Evolutionary conservation across 228 moss, liverwort and hornwort genomes (phyloP).

Genomic region (Sphagnum fallax): DNA sequence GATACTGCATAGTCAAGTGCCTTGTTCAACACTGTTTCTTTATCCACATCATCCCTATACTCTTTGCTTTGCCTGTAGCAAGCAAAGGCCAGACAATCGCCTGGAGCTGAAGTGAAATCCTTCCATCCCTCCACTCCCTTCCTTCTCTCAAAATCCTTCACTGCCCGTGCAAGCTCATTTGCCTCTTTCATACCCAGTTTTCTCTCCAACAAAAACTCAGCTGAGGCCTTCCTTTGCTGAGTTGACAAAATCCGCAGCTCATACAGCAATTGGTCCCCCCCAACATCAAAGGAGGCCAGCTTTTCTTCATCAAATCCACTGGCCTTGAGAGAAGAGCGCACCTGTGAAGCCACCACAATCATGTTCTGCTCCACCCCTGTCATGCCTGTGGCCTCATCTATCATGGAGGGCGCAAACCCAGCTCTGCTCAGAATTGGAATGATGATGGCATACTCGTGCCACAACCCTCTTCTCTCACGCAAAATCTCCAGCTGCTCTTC

Average conservation of each 20-base stretch:
- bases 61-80: slow-evolving; percentile 68
- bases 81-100: slow-evolving; percentile 81
- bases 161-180: slow-evolving; percentile 52
- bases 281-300: slow-evolving; percentile 51
- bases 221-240: slow-evolving; percentile 62
- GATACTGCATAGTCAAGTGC: slow-evolving; percentile 50
- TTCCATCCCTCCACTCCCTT: slow-evolving; percentile 35
- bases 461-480: slow-evolving; percentile 70
- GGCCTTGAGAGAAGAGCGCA: slow-evolving; percentile 62
- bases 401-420: slow-evolving; percentile 73
- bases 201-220: slow-evolving; percentile 59
- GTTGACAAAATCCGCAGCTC: slow-evolving; percentile 79
- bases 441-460: slow-evolving; percentile 62
- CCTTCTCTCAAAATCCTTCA: slow-evolving; percentile 66
- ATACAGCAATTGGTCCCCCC: slow-evolving; percentile 74
- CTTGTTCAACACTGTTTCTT: slow-evolving; percentile 27
- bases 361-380: slow-evolving; percentile 90
- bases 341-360: slow-evolving; percentile 69
- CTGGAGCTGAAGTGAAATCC: slow-evolving; percentile 52
- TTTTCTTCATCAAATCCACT: slow-evolving; percentile 50
- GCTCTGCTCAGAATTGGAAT: slow-evolving; percentile 47
- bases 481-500: slow-evolving; percentile 74
- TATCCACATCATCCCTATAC: slow-evolving; percentile 21
- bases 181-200: slow-evolving; percentile 53
- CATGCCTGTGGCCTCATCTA: slow-evolving; percentile 85